Base-by-base conservation (phyloP, 2,329 filamentous ascomycete species). In the Biscogniauxia sp. region DNA sequence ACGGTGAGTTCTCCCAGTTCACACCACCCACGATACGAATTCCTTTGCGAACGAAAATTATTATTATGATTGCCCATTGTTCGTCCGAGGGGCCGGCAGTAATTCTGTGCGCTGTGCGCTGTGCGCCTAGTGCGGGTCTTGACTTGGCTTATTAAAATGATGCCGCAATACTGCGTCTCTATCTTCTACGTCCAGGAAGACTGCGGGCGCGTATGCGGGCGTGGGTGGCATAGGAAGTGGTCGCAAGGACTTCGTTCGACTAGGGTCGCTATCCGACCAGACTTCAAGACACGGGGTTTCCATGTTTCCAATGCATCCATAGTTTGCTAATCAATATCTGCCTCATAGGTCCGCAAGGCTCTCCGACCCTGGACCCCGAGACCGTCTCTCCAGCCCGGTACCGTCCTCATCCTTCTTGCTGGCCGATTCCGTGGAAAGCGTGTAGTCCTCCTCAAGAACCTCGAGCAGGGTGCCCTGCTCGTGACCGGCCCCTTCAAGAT, bases 401-500 rank as follows among this genome's bases (percentile, higher is more conserved):
- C 93, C 79, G 87, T 99, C 79, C 91, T 99, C 79, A 99, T 99
- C 83, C 92, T 99, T 80, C 93, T 99, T 79, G 95, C 95, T 80
- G 95, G 95, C 77, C 95, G 95, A 78, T 99, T 98, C 92, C 94
- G 95, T 76, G 95, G 95, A 87, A 99, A 99, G 93, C 95, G 95
- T 80, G 95, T 99, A 77, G 87, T 99, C 77, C 93, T 98, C 83
- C 91, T 99, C 80, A 98, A 98, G 89, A 88, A 90, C 82, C 93
- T 99, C 77, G 86, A 92, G 78, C 92, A 97, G 85, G 95, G 95
- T 84, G 92, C 97, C 71, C 93, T 99, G 80, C 92, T 99, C 80
- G 93, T 99, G 76, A 99, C 95, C 78, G 95, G 95, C 76, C 95
- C 95, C 79, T 99, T 98, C 91, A 99, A 98, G 90, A 90, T 99